A percentile compares a stretch with the other conserved stretches of the same genome.
Evolutionary conservation across 2,329 filamentous ascomycete genomes (phyloP).

Genomic region (Chaetomiaceae sp.): DNA sequence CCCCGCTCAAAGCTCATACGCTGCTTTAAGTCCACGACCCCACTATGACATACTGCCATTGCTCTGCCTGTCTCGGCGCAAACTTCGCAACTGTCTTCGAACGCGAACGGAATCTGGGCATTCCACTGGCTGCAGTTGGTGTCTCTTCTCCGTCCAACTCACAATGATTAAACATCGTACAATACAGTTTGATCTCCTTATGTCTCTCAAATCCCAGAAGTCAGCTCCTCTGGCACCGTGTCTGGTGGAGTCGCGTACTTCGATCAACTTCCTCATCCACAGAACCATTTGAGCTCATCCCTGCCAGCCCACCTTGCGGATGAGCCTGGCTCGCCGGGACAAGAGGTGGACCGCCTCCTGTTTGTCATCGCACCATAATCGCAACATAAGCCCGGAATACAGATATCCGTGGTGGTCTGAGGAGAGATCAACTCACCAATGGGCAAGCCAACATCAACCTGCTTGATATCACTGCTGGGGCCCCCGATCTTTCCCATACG

Average conservation of each 20-base stretch:
- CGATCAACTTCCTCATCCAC: not conserved
- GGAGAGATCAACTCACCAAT: not conserved
- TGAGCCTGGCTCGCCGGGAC: not conserved
- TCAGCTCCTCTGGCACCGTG: too few relatives aligned
- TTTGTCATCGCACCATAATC: slow-evolving; percentile 16
- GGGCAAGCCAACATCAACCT: not conserved
- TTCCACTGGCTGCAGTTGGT: too few relatives aligned
- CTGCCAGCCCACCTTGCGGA: slow-evolving; percentile 1
- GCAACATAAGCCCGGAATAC: slow-evolving; percentile 8
- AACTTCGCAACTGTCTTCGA: too few relatives aligned
- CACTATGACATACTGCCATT: slow-evolving; percentile 14
- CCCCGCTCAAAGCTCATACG: not conserved
- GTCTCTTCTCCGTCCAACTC: too few relatives aligned
- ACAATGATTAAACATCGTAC: too few relatives aligned
- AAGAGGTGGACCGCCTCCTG: not conserved
- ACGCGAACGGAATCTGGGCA: too few relatives aligned
- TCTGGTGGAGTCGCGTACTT: not conserved
- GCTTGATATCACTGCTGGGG: too few relatives aligned
- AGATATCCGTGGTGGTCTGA: not conserved
- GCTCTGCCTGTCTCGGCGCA: too few relatives aligned
- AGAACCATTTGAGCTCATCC: not conserved
- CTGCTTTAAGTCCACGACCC: slow-evolving; percentile 3
- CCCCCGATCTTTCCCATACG: too few relatives aligned
- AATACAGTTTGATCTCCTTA: too few relatives aligned
- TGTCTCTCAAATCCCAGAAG: not conserved